Percentiles rank a stretch among this genome's conserved stretches.
Conservation (phyloP, 495 filamentous ascomycete genomes). For the Filosporella fistucella region DNA sequence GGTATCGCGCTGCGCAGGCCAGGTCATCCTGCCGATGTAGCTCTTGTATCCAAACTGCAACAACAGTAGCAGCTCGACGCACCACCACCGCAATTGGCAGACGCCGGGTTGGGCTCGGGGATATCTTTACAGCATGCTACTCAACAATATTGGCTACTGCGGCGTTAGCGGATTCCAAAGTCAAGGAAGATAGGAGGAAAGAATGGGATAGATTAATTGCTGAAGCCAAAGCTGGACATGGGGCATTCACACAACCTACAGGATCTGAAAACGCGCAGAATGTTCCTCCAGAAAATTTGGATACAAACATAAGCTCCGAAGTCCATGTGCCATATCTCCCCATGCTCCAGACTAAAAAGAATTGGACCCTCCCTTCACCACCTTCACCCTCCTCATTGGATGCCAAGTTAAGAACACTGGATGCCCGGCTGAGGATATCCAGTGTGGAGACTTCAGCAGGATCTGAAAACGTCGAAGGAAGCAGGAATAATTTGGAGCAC, state of each 20-base stretch:
- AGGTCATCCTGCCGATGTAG: constrained; percentile 60
- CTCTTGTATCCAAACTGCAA: constrained; percentile 53
- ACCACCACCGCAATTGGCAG: constrained; percentile 46
- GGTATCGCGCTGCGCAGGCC: constrained; percentile 62
- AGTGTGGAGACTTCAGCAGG: background rate
- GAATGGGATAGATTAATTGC: constrained; percentile 59
- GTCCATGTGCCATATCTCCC: background rate
- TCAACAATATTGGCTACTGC: constrained; percentile 71
- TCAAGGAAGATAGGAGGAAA: constrained; percentile 54
- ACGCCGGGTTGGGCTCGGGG: constrained; percentile 48
- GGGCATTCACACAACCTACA: background rate
- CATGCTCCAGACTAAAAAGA: background rate
- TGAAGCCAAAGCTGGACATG: constrained; percentile 31
- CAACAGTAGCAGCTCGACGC: constrained; percentile 47
- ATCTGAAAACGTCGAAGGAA: background rate
- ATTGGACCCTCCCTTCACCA: background rate
- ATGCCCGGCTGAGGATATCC: background rate
- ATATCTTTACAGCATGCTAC: constrained; percentile 66
- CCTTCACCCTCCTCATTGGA: background rate
- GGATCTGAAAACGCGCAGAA: background rate
- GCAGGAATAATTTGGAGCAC: background rate
- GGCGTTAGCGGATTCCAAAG: constrained; percentile 57
- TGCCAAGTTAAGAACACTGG: background rate
- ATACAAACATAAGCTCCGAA: background rate
- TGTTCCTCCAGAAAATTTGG: background rate